Evolutionary conservation across 257 asterid genomes (phyloP), one percentile per base, ranked within the genome.

Genomic region (Thymus quinquecostatus): DNA sequence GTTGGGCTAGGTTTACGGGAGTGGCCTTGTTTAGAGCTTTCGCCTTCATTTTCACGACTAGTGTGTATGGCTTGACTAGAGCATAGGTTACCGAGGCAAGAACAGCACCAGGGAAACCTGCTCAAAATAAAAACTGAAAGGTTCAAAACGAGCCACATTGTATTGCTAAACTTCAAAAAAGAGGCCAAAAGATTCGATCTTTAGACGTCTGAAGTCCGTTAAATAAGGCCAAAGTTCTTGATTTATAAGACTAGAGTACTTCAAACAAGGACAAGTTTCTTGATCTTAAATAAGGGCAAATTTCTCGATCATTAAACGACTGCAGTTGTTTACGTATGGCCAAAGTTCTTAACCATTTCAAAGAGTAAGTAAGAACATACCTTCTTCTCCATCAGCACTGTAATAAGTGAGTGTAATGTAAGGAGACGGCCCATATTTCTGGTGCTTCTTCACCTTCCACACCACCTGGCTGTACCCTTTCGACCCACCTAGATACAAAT

Each of bases 371-470:
- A 21, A 21, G 21, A 21, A 21, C 6, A 6, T 68, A 84, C 96
- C 97, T 87, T 88, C 87, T 81, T 92, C 97, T 1, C 96, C 97
- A 69, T 90, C 96, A 41, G 32, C 62, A 36, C 98, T 90, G 80
- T 77, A 75, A 64, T 90, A 93, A 14, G 82, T 57, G 8, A 93
- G 83, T 32, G 86, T 86, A 45, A 93, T 84, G 77, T 48, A 60
- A 38, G 97, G 93, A 43, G 76, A 76, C 45, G 55, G 69, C 40
- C 84, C 85, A 11, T 65, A 58, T 60, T 78, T 80, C 60, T 29
- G 71, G 60, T 81, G 78, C 63, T 80, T 84, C 28, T 75, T 73
- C 55, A 91, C 94, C 68, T 81, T 82, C 98, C 98, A 93, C 50
- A 74, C 75, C 21, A 77, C 87, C 66, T 87, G 76, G 83, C 96